Base-by-base conservation (phyloP, 106 monocot genomes). In the Allium fistulosum region DNA sequence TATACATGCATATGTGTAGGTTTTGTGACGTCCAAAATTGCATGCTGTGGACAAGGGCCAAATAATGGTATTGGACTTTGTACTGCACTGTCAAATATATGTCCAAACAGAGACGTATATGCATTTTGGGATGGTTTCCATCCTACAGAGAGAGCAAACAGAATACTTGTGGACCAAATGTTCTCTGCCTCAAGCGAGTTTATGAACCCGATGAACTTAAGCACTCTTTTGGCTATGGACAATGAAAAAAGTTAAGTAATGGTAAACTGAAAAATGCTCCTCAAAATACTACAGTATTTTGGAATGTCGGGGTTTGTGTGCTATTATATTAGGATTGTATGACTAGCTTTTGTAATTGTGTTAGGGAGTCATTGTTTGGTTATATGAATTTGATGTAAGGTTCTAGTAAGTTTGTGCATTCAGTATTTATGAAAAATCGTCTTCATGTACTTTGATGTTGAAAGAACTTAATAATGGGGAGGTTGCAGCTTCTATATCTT, bases 181-280 rank as follows among this genome's bases (percentile, higher is more conserved):
- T 69, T 92, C 83, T 71, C 59, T 4, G 96, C 88, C 0, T 77
- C 83, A 2, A 17, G n/a, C 0, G 80, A 87, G 14, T 82, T 82
- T 76, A 92, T 96, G 84, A 64, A 61, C 77, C 88, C 96, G 10
- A 84, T 96, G 84, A 96, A 96, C 78, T 65, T 96, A 53, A 86
- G 83, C 82, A 84, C 88, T 37, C 67, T 84, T 49, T 62, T 96
- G 28, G 84, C 85, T 48, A 55, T 92, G 74, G 88, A 49, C 13
- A 10, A 67, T 9, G 4, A 5, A 37, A 37, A 37, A 37, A 37
- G 5, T 37, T 2, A 37, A 37, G 37, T 2, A 37, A 37, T 4
- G 37, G 37, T 37, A 37, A 37, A 37, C 37, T 37, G 37, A 37
- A 37, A 37, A 37, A 0, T 37, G 37, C 4, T 37, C 37, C 37